These are phyloP conservation scores for Candida maesae DNA, from an alignment of 805 yeast species.

Conservation along the genomic window DNA sequence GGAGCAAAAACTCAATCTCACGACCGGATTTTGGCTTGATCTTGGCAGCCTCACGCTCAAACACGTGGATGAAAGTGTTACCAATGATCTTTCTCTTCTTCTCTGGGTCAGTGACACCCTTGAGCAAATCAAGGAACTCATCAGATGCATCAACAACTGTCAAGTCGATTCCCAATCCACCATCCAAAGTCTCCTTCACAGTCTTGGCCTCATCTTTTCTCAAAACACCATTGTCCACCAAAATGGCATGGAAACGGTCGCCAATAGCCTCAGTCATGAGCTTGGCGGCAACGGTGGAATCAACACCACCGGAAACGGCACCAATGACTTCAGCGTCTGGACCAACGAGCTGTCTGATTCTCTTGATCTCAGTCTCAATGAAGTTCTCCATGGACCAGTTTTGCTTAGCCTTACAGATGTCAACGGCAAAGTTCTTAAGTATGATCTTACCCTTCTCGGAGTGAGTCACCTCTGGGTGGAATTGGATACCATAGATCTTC, in stretches of 20 bases:
- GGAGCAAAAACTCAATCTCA: constrained; percentile 88
- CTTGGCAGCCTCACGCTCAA: constrained; percentile 91
- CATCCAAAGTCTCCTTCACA: constrained; percentile 86
- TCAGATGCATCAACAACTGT: constrained; percentile 94
- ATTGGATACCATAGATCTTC: constrained; percentile 89
- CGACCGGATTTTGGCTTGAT: constrained; percentile 87
- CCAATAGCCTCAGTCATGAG: constrained; percentile 98
- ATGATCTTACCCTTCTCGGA: constrained; percentile 85
- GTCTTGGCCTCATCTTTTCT: constrained; percentile 87
- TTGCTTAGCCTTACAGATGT: constrained; percentile 79
- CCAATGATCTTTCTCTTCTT: constrained; percentile 98
- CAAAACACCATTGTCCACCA: constrained; percentile 97
- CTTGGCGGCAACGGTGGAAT: constrained; percentile 98
- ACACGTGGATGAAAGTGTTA: constrained; percentile 94
- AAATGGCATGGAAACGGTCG: constrained; percentile 95
- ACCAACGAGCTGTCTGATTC: constrained; percentile 89
- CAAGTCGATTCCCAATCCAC: constrained; percentile 91
- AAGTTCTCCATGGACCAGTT: constrained; percentile 99
- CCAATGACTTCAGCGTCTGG: constrained; percentile 99
- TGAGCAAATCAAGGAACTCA: constrained; percentile 77
- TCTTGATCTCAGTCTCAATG: constrained; percentile 91
- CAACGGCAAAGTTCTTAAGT: constrained; percentile 88
- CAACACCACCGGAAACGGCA: constrained; percentile 99
- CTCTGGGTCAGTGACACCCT: constrained; percentile 97
- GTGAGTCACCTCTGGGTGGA: constrained; percentile 99